Conservation (phyloP, 2,329 filamentous ascomycete species). For the Fusarium kyushuense region DNA sequence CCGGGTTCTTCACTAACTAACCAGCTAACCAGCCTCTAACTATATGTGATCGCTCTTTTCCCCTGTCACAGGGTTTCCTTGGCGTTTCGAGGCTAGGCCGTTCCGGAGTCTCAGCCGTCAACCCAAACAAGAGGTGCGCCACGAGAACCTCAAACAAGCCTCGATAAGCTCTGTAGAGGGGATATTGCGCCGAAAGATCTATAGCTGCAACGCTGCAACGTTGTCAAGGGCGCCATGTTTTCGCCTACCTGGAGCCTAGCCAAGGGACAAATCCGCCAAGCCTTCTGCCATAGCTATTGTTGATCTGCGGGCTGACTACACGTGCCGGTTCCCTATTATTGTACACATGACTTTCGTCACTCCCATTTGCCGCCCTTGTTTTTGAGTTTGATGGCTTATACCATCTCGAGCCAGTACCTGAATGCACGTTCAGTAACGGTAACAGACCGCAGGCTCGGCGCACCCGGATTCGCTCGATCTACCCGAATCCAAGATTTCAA, state of each 20-base stretch:
- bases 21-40: neutral
- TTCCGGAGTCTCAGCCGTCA: slow-evolving; percentile 30
- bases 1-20: neutral
- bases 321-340: slow-evolving; percentile 2
- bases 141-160: slow-evolving; percentile 27
- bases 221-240: slow-evolving; percentile 21
- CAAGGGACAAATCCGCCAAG: slow-evolving; percentile 6
- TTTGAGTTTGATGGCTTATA: slow-evolving; percentile 31
- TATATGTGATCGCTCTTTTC: slow-evolving; percentile 1
- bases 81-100: slow-evolving; percentile 33
- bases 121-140: neutral
- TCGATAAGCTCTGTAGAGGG: neutral
- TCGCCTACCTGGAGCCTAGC: neutral
- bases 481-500: slow-evolving; percentile 13
- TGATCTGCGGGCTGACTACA: neutral
- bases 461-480: slow-evolving; percentile 18
- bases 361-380: slow-evolving; percentile 16
- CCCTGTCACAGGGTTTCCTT: slow-evolving; percentile 19
- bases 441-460: slow-evolving; percentile 20
- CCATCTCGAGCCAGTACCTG: slow-evolving; percentile 25
- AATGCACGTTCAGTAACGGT: slow-evolving; percentile 1
- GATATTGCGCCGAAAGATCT: slow-evolving; percentile 31
- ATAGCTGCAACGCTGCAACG: slow-evolving; percentile 30
- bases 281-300: slow-evolving; percentile 1
- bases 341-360: slow-evolving; percentile 2